phyloP scores from a whole-genome alignment of 1,284 basidiomycete species.

The Sutorius eximius region DNA sequence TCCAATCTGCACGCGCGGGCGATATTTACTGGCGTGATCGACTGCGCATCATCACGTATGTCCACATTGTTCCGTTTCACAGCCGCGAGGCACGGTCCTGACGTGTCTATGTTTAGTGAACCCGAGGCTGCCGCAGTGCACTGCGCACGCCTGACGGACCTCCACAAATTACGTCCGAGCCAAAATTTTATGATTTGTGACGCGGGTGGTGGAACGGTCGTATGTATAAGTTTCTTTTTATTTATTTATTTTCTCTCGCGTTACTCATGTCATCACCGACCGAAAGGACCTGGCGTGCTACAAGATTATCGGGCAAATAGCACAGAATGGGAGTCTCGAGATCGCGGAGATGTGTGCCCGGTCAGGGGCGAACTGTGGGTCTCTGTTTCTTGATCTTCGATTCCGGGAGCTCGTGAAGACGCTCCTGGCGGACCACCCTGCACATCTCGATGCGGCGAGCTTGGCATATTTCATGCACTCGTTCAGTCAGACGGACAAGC shows the following conservation, averaged over 20 bases:
- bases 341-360: constrained; percentile 84
- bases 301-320: constrained; percentile 75
- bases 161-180: constrained; percentile 71
- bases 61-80: constrained; percentile 2
- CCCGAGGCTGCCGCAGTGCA: constrained; percentile 85
- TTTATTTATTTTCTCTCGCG: not conserved
- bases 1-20: constrained; percentile 67
- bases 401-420: constrained; percentile 75
- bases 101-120: constrained; percentile 45
- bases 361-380: constrained; percentile 80
- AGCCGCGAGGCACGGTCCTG: not conserved
- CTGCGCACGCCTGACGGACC: constrained; percentile 72
- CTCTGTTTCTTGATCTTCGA: constrained; percentile 77
- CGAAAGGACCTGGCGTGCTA: constrained; percentile 67
- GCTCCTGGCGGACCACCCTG: constrained; percentile 72
- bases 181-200: constrained; percentile 82
- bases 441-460: constrained; percentile 73
- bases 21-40: constrained; percentile 75
- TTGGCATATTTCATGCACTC: constrained; percentile 83
- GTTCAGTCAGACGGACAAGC: constrained; percentile 83
- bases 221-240: constrained; percentile 32
- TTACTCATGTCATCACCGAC: not conserved
- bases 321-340: constrained; percentile 70
- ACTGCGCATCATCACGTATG: constrained; percentile 72
- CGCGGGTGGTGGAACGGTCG: constrained; percentile 79